Evolutionary conservation across 352 stramenopile genomes (phyloP), one percentile per base, ranked within the genome.

Genomic region (Phytophthora aleatoria): DNA sequence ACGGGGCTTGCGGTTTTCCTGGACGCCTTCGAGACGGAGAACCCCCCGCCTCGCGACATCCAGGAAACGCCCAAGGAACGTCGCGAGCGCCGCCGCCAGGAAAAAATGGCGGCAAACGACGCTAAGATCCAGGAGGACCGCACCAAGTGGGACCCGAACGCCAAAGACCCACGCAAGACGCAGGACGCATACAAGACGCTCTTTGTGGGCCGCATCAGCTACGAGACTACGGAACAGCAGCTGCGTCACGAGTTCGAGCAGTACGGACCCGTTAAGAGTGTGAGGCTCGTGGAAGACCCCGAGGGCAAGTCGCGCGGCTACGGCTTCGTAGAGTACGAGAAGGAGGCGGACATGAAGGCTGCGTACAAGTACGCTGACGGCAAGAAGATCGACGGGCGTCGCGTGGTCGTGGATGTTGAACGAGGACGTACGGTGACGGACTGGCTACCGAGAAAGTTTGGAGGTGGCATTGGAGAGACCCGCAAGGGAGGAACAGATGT

Each of bases 311-410:
- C 93, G 38, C 81, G 90, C 30, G 97, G 97, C 42, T 99, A 99
- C 77, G 97, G 84, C 8, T 99, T 99, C 74, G 87, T 99, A n/a
- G 97, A 99, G 79, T 99, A 98, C 73, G 95, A 98, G 63, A 92
- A 97, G 65, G 96, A 99, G 74, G 88, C 91, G 50, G 97, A 99
- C 67, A 92, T 99, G 83, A 98, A 98, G 66, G 67, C 83, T 2
- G 97, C 97, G 1, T 99, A 98, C 86, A 96, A 98, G 60, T 81
- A 85, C 43, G 90, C 93, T 0, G 93, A 99, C 79, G 96, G 91
- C 57, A 97, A 98, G 76, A 97, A 96, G 74, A 96, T 99, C 54
- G 96, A 99, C 69, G 97, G 96, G 12, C 79, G 95, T n/a, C 79
- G 89, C 26, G 92, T 99, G 28, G 90, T 99, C 9, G 97, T 99